Evolutionary conservation across 2,329 filamentous ascomycete genomes (phyloP), one percentile per base, ranked within the genome.

Genomic region (Aspergillus ochraceus): DNA sequence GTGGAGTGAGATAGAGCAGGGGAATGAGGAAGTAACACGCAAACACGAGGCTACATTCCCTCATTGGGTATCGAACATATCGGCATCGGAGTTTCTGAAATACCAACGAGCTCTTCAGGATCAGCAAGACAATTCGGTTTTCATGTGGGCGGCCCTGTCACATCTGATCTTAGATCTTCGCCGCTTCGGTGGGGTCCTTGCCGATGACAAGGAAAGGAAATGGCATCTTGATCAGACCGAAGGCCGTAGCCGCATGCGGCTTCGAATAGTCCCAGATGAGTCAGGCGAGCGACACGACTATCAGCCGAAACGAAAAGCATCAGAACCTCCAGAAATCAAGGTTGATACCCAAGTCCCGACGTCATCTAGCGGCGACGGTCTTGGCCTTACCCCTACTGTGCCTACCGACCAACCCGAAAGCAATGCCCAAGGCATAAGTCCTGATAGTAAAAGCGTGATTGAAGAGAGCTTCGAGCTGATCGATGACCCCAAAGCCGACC

Each of bases 151-250:
- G 0, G 84, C 88, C 0, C 92, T 95, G 71, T 84, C 85, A 5
- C 92, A 89, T 70, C 89, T 98, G 77, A 88, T 94, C 59, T 83
- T 88, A 57, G 89, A 94, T 60, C 79, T 97, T 58, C 85, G 85
- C 63, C 86, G 92, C 20, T 91, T 92, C 1, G 92, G 91, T 26
- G 93, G 90, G 1, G 83, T 98, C 0, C 90, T 97, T 60, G 87
- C 89, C 54, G 85, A 89, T 42, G 80, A 84, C 0, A 80, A 82
- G 2, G 74, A 84, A 1, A 81, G 82, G 0, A 96, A 90, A 73
- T 99, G 94, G 94, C 92, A 94, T 68, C 84, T 99, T 14, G 95
- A 99, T 71, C 89, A 96, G 68, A 98, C 95, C 0, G 95, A 99
- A 78, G 94, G 95, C 11, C 88, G 93, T 11, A 97, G 97, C 73